Evolutionary conservation across 768 basidiomycete species (phyloP).

Genomic region (Pholiota conissans): DNA sequence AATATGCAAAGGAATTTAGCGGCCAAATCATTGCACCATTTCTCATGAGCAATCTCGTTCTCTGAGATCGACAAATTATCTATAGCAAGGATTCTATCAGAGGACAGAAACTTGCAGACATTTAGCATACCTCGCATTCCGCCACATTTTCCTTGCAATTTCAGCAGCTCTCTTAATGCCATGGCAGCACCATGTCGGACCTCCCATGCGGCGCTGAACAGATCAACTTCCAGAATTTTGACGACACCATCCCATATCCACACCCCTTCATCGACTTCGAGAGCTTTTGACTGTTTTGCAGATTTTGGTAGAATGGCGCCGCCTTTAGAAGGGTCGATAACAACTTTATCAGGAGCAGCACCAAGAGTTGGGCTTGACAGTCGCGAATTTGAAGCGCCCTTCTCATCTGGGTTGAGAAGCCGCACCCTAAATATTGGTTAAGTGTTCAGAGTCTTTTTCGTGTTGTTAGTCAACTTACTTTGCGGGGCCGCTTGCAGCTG

Average conservation of each 20-base stretch:
- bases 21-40: constrained; percentile 89
- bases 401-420: constrained; percentile 66
- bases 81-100: constrained; percentile 22
- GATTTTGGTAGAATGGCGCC: constrained; percentile 81
- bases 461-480: constrained; percentile 40
- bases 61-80: constrained; percentile 52
- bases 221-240: constrained; percentile 75
- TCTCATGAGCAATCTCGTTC: constrained; percentile 71
- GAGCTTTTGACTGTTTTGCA: constrained; percentile 73
- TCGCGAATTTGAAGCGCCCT: constrained; percentile 49
- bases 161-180: constrained; percentile 86
- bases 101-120: neutral
- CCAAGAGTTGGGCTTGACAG: constrained; percentile 56
- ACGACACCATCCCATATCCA: constrained; percentile 91
- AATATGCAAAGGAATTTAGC: constrained; percentile 87
- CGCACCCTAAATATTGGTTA: constrained; percentile 55
- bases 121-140: constrained; percentile 69
- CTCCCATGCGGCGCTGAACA: constrained; percentile 91
- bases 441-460: neutral
- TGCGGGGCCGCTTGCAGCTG: constrained; percentile 58
- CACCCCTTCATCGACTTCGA: constrained; percentile 70
- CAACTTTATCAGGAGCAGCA: constrained; percentile 57
- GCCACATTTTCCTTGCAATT: constrained; percentile 76
- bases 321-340: constrained; percentile 81
- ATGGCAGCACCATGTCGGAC: constrained; percentile 92